Conservation (phyloP, 2,329 filamentous ascomycete genomes). For the Aquanectria penicillioides region DNA sequence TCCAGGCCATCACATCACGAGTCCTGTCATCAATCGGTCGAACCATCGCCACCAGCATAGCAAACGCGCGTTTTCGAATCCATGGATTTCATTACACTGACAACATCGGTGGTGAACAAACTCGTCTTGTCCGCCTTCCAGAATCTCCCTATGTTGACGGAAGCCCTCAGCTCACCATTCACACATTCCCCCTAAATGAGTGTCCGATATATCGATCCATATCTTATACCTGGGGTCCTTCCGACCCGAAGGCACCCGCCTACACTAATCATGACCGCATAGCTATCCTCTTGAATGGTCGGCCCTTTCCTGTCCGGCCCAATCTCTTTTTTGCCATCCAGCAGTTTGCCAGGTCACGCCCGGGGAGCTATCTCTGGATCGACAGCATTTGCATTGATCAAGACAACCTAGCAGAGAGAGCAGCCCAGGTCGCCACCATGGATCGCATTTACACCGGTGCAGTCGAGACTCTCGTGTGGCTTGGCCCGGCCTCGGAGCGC, state of each 20-base stretch:
- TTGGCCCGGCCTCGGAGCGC: conserved; percentile 24
- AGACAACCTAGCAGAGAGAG: conserved; percentile 24
- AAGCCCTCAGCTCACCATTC: conserved; percentile 21
- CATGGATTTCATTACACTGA: conserved; percentile 25
- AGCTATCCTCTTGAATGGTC: conserved; percentile 23
- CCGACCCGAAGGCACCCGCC: neutral
- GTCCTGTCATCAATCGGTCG: neutral
- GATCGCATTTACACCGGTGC: conserved; percentile 32
- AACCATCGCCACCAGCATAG: neutral
- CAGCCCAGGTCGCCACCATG: conserved; percentile 36
- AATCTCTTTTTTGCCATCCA: conserved; percentile 28
- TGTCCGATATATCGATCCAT: conserved; percentile 35
- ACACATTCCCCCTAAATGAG: conserved; percentile 27
- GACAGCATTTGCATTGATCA: conserved; percentile 42
- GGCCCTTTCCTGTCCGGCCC: conserved; percentile 25
- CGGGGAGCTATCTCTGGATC: conserved; percentile 33
- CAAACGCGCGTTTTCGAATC: neutral
- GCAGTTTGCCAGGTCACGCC: conserved; percentile 20
- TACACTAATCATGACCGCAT: conserved; percentile 2
- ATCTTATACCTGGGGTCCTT: conserved; percentile 40
- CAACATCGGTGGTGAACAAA: conserved; percentile 18
- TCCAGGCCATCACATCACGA: neutral
- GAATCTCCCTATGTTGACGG: neutral
- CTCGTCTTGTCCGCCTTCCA: conserved; percentile 32
- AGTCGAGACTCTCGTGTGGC: conserved; percentile 35